Conservation (phyloP, 2,329 filamentous ascomycete genomes). For the Cladosporium sp. region DNA sequence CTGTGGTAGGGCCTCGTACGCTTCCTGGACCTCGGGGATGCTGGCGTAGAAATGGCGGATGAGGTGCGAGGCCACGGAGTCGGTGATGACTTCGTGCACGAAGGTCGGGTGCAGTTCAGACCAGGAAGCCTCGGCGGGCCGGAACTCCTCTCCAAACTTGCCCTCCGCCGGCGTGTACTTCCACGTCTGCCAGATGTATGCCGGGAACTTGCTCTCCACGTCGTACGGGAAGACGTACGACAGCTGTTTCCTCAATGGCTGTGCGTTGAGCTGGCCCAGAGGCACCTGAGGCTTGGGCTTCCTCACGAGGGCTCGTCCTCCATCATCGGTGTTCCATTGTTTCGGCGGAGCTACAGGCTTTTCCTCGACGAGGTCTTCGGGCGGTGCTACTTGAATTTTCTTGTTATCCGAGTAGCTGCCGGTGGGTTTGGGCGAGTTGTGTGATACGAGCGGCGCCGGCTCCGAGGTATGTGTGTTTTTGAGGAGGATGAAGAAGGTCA, state of each 20-base stretch:
- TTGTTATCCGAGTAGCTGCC: conserved; percentile 32
- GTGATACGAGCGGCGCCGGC: conserved; percentile 16
- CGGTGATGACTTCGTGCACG: conserved; percentile 94
- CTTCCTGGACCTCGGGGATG: conserved; percentile 44
- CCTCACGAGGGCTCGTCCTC: conserved; percentile 29
- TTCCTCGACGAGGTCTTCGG: conserved; percentile 13
- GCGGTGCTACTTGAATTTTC: conserved; percentile 24
- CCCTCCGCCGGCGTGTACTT: conserved; percentile 73
- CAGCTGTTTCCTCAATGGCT: conserved; percentile 72
- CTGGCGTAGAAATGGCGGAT: conserved; percentile 81
- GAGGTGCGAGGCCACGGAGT: conserved; percentile 73
- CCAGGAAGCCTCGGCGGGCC: conserved; percentile 85
- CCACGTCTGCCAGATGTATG: conserved; percentile 99
- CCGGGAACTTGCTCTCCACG: conserved; percentile 79
- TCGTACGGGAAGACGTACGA: conserved; percentile 94
- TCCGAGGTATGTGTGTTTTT: conserved; percentile 49
- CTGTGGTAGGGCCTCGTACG: conserved; percentile 43
- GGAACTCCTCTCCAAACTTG: conserved; percentile 67
- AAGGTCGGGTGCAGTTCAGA: conserved; percentile 80
- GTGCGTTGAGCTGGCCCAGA: conserved; percentile 63
- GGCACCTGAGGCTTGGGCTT: conserved; percentile 52
- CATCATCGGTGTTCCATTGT: conserved; percentile 20
- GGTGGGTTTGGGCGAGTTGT: conserved; percentile 33
- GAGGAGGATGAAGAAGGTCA: conserved; percentile 65
- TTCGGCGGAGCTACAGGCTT: conserved; percentile 26